phyloP scores from a whole-genome alignment of 192 early-diverging fungal genomes.

The Coemansia umbellata region DNA sequence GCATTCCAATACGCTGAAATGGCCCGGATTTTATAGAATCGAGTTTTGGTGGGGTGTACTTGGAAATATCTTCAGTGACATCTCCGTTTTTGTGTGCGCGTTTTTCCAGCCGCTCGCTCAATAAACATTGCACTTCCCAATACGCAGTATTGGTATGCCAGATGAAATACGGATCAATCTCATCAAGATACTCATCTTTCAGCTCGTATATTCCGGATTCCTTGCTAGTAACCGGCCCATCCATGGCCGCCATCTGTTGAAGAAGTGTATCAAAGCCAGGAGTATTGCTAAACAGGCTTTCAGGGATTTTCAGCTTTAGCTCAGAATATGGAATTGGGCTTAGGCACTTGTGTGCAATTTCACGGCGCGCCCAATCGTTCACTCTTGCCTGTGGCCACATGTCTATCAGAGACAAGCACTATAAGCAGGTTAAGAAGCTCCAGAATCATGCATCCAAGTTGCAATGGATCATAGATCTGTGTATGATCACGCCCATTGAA shows the following conservation, averaged over 20 bases:
- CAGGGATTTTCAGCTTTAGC: constrained; percentile 77
- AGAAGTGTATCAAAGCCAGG: constrained; percentile 79
- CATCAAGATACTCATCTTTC: constrained; percentile 75
- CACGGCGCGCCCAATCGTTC: constrained; percentile 66
- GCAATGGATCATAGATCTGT: constrained; percentile 64
- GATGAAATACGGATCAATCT: constrained; percentile 92
- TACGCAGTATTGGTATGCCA: constrained; percentile 90
- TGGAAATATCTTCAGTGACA: constrained; percentile 24
- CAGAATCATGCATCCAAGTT: constrained; percentile 78
- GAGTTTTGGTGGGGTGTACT: constrained; percentile 57
- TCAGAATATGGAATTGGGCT: constrained; percentile 77
- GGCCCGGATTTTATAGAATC: constrained; percentile 59
- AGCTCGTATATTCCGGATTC: constrained; percentile 91
- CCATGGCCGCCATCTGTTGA: constrained; percentile 72
- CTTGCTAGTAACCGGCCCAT: constrained; percentile 66
- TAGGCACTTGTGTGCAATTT: constrained; percentile 85
- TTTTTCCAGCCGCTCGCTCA: constrained; percentile 54
- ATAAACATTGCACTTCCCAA: constrained; percentile 79
- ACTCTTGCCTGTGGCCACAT: constrained; percentile 59
- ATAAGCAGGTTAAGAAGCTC: constrained; percentile 87
- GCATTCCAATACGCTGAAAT: constrained; percentile 62
- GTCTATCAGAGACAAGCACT: constrained; percentile 75
- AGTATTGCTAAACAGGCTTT: constrained; percentile 65
- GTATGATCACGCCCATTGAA: constrained; percentile 56
- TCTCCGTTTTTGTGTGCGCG: constrained; percentile 36